A percentile compares a stretch with the other conserved stretches of the same genome.
These are phyloP conservation scores for Taiozyma sp. DNA, from an alignment of 1,139 yeast genomes.

Conservation along the genomic window DNA sequence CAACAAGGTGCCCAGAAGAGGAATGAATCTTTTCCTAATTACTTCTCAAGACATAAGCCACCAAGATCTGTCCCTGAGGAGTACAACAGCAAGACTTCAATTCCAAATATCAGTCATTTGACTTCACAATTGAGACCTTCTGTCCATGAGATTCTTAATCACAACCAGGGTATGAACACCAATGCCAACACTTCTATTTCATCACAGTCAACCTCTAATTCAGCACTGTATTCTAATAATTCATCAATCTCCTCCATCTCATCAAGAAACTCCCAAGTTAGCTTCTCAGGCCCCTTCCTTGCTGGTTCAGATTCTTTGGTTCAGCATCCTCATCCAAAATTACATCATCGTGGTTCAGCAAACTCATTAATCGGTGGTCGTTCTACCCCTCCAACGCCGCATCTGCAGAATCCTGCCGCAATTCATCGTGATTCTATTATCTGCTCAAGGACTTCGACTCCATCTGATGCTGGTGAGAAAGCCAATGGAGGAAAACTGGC, in stretches of 20 bases:
- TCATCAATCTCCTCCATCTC: slow-evolving; percentile 23
- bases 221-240: slow-evolving; percentile 19
- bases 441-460: neutral
- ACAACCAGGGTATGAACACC: neutral
- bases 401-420: neutral
- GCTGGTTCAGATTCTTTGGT: neutral
- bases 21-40: slow-evolving; percentile 15
- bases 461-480: neutral
- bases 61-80: slow-evolving; percentile 22
- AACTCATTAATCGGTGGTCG: neutral
- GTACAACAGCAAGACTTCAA: slow-evolving; percentile 11
- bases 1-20: slow-evolving; percentile 5
- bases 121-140: slow-evolving; percentile 40
- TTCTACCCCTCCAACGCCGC: neutral
- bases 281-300: slow-evolving; percentile 10
- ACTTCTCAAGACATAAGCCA: slow-evolving; percentile 5
- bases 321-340: neutral
- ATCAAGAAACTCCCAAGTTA: slow-evolving; percentile 18
- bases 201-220: slow-evolving; percentile 17
- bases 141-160: slow-evolving; percentile 35
- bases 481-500: neutral
- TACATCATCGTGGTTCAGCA: neutral
- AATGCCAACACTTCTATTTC: slow-evolving; percentile 15
- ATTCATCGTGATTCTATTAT: neutral
- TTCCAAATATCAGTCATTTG: slow-evolving; percentile 18